Evolutionary conservation across 1,284 basidiomycete genomes (phyloP).

Genomic region (Cutaneotrichosporon daszewskae): DNA sequence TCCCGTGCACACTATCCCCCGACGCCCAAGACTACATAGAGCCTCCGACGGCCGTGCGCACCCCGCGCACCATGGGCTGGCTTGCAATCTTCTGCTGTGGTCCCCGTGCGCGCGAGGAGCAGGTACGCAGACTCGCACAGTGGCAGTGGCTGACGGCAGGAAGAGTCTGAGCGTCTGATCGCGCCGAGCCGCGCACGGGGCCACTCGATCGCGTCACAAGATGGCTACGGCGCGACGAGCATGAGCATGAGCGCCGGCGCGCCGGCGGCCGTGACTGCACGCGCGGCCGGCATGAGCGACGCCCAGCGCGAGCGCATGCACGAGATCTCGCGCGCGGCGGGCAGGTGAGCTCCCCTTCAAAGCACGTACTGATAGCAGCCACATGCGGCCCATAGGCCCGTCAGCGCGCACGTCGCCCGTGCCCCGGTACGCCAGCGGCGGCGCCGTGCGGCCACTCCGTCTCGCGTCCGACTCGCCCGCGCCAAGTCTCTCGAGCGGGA

Average conservation of each 20-base stretch:
- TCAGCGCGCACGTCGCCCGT: not conserved
- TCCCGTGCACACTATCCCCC: too few species aligned
- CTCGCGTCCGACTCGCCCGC: not conserved
- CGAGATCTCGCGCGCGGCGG: conserved; percentile 12
- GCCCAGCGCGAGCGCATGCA: conserved; percentile 12
- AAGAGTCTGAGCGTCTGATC: conserved; percentile 8
- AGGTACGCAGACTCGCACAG: too few species aligned
- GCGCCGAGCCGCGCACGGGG: conserved; percentile 8
- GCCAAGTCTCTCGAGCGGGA: not conserved
- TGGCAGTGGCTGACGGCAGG: conserved; percentile 3
- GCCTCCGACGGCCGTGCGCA: too few species aligned
- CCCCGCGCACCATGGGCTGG: too few species aligned
- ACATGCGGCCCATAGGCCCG: conserved; percentile 9
- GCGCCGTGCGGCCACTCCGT: too few species aligned
- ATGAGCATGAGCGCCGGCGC: conserved; percentile 10
- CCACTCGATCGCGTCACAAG: conserved; percentile 7
- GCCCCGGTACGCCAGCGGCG: not conserved
- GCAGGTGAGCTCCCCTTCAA: conserved; percentile 12
- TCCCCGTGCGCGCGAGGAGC: too few species aligned
- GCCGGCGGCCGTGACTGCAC: not conserved
- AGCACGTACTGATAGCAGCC: conserved; percentile 1
- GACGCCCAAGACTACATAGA: too few species aligned
- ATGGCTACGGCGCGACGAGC: conserved; percentile 14
- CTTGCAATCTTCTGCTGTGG: too few species aligned
- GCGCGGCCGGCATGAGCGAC: conserved; percentile 1